Base-by-base conservation (phyloP, 1,284 basidiomycete species). In the Cutaneotrichosporon daszewskae region DNA sequence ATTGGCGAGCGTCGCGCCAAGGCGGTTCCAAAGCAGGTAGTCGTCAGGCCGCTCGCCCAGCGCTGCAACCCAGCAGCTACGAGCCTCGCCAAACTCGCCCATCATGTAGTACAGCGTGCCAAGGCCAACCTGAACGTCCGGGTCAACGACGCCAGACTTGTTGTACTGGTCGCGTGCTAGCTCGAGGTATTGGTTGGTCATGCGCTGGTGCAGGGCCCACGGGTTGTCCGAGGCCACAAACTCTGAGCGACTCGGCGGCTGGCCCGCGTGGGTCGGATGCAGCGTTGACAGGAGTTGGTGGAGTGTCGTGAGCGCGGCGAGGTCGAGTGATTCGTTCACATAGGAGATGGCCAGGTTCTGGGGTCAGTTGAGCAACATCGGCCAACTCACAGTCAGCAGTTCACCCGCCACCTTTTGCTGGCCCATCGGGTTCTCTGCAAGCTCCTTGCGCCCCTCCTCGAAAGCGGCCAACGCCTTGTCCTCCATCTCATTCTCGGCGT, bases 261-360 rank as follows among this genome's bases (percentile, higher is more conserved):
- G 53, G 10, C 76, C 76, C 7, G 62, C 62, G 39, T 79, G 74
- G 1, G 74, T 71, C 1, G 92, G 91, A 68, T 87, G 89, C 18
- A 83, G 80, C 23, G 84, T 78, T 38, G 75, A 73, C 35, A 98
- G 76, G 84, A 91, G 97, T 38, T 84, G 83, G 47, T 95, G 79
- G 19, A 99, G 79, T 72, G 86, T 91, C 1, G 83, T 75, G 60
- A 96, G 82, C 2, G 94, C 87, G 2, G 84, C 90, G 7, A 85
- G 77, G 60, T 98, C 94, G 62, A 85, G 85, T 0, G 83, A 83
- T 73, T 99, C 95, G 65, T 99, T 99, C 36, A 92, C 96, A 70
- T 90, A 98, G 5, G 89, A 90, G 55, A 97, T 94, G 3, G 95
- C 92, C 16, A 98, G 79, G 5, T 88, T 88, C n/a, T n/a, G n/a